phyloP scores from a whole-genome alignment of 768 basidiomycete species.

The Daedaleopsis sinensis region DNA sequence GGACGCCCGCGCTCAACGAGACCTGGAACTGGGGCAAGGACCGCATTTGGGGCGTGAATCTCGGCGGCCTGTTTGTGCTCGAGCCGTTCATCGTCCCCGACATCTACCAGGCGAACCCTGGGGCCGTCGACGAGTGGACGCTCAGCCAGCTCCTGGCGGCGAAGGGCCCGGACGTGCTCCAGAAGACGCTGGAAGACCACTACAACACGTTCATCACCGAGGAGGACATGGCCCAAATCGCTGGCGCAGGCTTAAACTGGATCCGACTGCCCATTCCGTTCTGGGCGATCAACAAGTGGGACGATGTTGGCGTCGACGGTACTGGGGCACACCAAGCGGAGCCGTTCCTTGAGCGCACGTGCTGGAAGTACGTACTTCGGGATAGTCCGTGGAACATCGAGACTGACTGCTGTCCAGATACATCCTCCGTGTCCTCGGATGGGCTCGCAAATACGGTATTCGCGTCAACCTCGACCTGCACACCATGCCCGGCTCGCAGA shows the following conservation, averaged over 20 bases:
- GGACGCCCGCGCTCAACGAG: constrained; percentile 79
- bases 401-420: constrained; percentile 45
- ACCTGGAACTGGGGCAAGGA: constrained; percentile 72
- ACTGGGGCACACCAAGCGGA: constrained; percentile 42
- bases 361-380: constrained; percentile 62
- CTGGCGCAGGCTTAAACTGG: constrained; percentile 79
- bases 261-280: constrained; percentile 79
- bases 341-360: constrained; percentile 73
- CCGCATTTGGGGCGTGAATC: constrained; percentile 66
- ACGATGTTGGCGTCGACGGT: constrained; percentile 36
- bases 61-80: constrained; percentile 75
- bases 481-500: constrained; percentile 78
- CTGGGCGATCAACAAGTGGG: constrained; percentile 83
- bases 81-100: constrained; percentile 80
- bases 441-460: constrained; percentile 91
- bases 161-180: constrained; percentile 36
- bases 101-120: constrained; percentile 56
- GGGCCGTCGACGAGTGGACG: constrained; percentile 66
- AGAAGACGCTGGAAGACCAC: constrained; percentile 53
- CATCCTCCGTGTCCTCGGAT: constrained; percentile 71
- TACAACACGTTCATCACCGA: constrained; percentile 77
- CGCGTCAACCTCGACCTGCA: constrained; percentile 82
- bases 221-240: constrained; percentile 32
- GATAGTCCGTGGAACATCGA: neutral
- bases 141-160: constrained; percentile 64